Percentiles rank a stretch among this genome's conserved stretches.
Conservation (phyloP, 2,329 filamentous ascomycete genomes). For the Diaporthe eres region DNA sequence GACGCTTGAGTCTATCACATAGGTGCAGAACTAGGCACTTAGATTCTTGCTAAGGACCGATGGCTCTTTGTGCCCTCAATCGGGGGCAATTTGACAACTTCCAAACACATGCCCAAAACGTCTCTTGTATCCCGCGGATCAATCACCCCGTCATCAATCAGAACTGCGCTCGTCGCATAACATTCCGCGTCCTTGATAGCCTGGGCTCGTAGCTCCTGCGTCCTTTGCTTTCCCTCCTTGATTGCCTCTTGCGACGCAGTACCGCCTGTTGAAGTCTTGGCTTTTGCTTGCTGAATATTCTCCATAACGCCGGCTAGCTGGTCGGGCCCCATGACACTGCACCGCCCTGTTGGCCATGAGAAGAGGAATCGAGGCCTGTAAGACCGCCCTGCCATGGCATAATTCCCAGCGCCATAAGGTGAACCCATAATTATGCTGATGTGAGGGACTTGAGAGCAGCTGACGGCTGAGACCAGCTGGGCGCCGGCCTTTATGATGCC, state of each 20-base stretch:
- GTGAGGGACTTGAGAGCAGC: conserved; percentile 58
- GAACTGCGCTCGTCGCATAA: conserved; percentile 65
- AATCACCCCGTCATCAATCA: conserved; percentile 37
- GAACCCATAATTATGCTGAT: conserved; percentile 60
- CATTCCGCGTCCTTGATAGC: conserved; percentile 79
- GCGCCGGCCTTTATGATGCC: conserved; percentile 61
- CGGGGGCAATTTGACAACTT: background rate
- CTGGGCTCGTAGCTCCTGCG: conserved; percentile 66
- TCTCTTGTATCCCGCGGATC: conserved; percentile 10
- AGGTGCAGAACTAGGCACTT: too few relatives aligned
- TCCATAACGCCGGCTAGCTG: conserved; percentile 56
- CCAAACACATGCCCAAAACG: conserved; percentile 11
- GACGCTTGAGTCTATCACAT: too few relatives aligned
- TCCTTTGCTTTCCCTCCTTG: background rate
- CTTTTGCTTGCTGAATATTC: background rate
- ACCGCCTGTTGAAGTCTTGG: background rate
- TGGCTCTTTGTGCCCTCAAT: background rate
- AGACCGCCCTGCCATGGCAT: conserved; percentile 60
- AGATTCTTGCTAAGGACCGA: background rate
- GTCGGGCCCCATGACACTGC: conserved; percentile 58
- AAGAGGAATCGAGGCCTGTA: conserved; percentile 60
- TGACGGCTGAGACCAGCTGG: conserved; percentile 60
- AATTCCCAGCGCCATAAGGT: conserved; percentile 62
- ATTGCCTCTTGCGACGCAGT: too few relatives aligned
- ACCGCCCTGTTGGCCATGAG: conserved; percentile 56